phyloP scores from a whole-genome alignment of 441 rosid genomes.

The Jatropha podagrica region DNA sequence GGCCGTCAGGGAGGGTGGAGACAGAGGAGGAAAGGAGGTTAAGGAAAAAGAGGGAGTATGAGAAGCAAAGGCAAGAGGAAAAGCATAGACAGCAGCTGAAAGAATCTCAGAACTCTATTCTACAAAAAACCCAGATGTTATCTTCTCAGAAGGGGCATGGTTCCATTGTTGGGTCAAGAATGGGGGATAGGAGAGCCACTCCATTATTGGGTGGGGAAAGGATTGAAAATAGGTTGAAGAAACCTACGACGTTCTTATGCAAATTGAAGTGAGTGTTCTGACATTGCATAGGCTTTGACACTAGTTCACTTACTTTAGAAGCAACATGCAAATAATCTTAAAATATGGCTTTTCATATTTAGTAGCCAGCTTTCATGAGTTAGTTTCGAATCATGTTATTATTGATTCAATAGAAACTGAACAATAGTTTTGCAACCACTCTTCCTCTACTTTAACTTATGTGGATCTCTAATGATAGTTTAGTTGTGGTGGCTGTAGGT shows the following conservation, averaged over 20 bases:
- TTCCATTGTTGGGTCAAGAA: constrained; percentile 64
- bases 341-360: neutral
- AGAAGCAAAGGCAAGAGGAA: constrained; percentile 81
- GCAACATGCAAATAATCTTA: neutral
- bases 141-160: constrained; percentile 73
- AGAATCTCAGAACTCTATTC: constrained; percentile 50
- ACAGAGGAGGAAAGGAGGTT: constrained; percentile 89
- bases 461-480: neutral
- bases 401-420: neutral
- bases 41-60: constrained; percentile 90
- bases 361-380: neutral
- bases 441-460: neutral
- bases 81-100: constrained; percentile 66
- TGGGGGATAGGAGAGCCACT: constrained; percentile 80
- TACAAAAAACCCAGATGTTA: constrained; percentile 58
- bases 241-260: constrained; percentile 98
- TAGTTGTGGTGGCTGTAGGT: neutral
- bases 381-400: neutral
- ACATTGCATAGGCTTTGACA: constrained; percentile 4
- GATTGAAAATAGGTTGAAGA: constrained; percentile 87
- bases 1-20: constrained; percentile 57
- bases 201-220: constrained; percentile 77
- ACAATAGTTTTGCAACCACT: neutral
- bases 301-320: neutral
- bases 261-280: constrained; percentile 82